These are phyloP conservation scores for Lunularia cruciata DNA, from an alignment of 225 moss, liverwort and hornwort species.

Conservation along the genomic window DNA sequence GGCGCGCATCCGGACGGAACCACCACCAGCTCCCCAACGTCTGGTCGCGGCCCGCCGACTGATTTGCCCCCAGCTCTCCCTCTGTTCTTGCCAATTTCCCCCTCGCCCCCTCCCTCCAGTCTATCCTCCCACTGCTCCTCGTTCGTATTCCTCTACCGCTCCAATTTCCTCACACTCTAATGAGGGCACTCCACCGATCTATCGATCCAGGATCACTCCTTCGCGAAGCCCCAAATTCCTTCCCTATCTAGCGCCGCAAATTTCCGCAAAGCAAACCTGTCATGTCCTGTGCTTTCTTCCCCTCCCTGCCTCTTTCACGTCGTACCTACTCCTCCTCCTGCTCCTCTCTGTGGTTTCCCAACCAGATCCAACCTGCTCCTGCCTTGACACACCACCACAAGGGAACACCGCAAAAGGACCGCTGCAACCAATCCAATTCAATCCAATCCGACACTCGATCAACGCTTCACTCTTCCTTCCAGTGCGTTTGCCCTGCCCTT, in stretches of 20 bases:
- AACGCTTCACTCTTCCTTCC: too few relatives aligned
- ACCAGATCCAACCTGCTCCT: slow-evolving; percentile 11
- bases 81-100: slow-evolving; percentile 35
- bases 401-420: background rate
- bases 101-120: slow-evolving; percentile 2
- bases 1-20: slow-evolving; percentile 87
- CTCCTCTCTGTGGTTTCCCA: background rate
- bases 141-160: background rate
- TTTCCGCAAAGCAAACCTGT: background rate
- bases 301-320: background rate
- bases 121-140: background rate
- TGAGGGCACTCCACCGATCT: background rate
- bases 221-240: background rate
- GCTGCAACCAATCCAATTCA: background rate
- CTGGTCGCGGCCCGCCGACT: slow-evolving; percentile 90
- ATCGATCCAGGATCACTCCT: slow-evolving; percentile 16
- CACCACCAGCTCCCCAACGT: slow-evolving; percentile 88
- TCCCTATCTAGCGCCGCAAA: background rate
- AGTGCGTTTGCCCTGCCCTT: too few relatives aligned
- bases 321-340: background rate
- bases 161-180: background rate
- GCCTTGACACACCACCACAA: slow-evolving; percentile 13
- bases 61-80: slow-evolving; percentile 98
- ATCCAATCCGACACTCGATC: background rate
- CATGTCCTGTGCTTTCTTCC: background rate